Evolutionary conservation across 73 alveolate species (phyloP).

Genomic region (Tetrahymena elliotti): DNA sequence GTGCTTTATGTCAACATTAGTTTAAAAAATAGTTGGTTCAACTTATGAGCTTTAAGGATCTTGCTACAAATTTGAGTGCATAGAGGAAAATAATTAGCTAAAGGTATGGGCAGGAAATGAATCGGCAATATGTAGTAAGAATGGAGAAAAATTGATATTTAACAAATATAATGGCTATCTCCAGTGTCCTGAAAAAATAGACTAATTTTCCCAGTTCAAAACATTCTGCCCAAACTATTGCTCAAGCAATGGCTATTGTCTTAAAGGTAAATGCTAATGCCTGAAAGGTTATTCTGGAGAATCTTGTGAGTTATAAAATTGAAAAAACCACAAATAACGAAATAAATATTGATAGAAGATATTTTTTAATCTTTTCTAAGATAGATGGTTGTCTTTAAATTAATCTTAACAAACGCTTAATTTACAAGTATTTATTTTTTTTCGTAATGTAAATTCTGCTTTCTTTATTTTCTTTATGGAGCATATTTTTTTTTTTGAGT

Average conservation of each 20-base stretch:
- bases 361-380: no score
- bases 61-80: neutral
- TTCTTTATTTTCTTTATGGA: no score
- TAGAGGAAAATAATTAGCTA: neutral
- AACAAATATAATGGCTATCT: neutral
- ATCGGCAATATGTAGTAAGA: neutral
- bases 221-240: neutral
- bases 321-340: no score
- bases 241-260: neutral
- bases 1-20: neutral
- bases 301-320: neutral
- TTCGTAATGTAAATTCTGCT: no score
- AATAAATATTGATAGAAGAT: no score
- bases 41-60: neutral
- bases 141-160: neutral
- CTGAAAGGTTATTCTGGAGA: neutral
- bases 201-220: neutral
- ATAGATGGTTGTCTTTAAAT: no score
- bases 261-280: neutral
- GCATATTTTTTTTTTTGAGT: no score
- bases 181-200: neutral
- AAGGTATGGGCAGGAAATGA: neutral
- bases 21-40: neutral
- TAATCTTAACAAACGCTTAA: no score
- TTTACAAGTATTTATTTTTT: no score